These are phyloP conservation scores for Desmodesmus armatus DNA, from an alignment of 139 green algal species.

Conservation along the genomic window DNA sequence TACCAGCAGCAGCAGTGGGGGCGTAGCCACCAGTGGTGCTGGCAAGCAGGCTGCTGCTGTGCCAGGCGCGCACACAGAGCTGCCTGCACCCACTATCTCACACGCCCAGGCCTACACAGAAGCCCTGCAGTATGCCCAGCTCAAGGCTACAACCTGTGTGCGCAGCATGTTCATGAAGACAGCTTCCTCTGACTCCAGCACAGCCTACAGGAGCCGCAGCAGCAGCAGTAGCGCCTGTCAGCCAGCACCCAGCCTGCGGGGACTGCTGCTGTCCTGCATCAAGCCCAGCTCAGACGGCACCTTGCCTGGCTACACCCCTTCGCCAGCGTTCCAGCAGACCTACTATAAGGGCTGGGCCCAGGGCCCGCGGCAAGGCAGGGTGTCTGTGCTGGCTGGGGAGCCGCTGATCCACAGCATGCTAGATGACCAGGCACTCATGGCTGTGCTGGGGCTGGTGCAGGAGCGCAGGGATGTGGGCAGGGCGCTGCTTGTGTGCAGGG, in stretches of 20 bases:
- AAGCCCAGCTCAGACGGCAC: not conserved
- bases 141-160: not conserved
- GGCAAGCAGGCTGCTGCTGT: not conserved
- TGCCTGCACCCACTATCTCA: too few species aligned
- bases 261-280: conserved; percentile 27
- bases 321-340: conserved; percentile 28
- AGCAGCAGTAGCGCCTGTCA: too few species aligned
- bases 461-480: not conserved
- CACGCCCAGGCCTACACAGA: not conserved
- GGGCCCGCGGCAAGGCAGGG: conserved; percentile 7
- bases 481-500: conserved; percentile 26
- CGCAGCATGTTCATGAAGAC: not conserved
- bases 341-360: conserved; percentile 40
- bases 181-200: too few species aligned
- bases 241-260: conserved; percentile 3
- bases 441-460: not conserved
- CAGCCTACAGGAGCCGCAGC: too few species aligned
- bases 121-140: not conserved
- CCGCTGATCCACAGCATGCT: not conserved
- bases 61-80: too few species aligned
- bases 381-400: not conserved
- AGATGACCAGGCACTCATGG: not conserved
- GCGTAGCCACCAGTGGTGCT: not conserved
- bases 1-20: not conserved
- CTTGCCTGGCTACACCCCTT: conserved; percentile 45